Conservation (phyloP, 495 filamentous ascomycete genomes). For the Penicillium simplicissimum region DNA sequence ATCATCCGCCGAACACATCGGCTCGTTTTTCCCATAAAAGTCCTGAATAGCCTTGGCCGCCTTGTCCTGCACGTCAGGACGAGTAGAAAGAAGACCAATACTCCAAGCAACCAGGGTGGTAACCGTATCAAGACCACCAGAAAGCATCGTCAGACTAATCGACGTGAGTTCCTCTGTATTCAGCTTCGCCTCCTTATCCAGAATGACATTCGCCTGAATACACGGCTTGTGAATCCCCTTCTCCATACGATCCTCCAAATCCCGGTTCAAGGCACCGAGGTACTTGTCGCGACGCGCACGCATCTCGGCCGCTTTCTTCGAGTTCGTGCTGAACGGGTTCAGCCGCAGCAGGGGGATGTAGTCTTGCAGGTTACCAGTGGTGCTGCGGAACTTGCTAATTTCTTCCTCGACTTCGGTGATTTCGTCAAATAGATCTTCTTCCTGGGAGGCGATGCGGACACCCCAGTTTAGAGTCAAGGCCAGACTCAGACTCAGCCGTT, state of each 20-base stretch:
- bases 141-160: conserved; percentile 64
- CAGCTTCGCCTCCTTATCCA: conserved; percentile 60
- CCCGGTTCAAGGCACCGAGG: conserved; percentile 50
- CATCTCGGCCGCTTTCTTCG: conserved; percentile 56
- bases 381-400: conserved; percentile 59
- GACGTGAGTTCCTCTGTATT: conserved; percentile 59
- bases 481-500: conserved; percentile 56
- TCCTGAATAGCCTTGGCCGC: conserved; percentile 55
- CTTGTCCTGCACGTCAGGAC: conserved; percentile 61
- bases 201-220: conserved; percentile 64
- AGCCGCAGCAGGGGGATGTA: conserved; percentile 62
- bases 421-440: conserved; percentile 61
- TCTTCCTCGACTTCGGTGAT: conserved; percentile 64
- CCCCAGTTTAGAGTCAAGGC: conserved; percentile 66
- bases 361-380: conserved; percentile 63
- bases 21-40: conserved; percentile 53
- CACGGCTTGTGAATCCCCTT: conserved; percentile 62
- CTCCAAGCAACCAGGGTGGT: conserved; percentile 65
- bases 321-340: conserved; percentile 55
- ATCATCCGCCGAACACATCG: conserved; percentile 57
- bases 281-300: conserved; percentile 62
- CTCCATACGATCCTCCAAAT: conserved; percentile 57
- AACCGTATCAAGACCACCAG: conserved; percentile 63
- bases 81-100: conserved; percentile 56
- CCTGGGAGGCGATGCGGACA: conserved; percentile 54